phyloP scores from a whole-genome alignment of 768 basidiomycete species.

The Naganishia randhawae region DNA sequence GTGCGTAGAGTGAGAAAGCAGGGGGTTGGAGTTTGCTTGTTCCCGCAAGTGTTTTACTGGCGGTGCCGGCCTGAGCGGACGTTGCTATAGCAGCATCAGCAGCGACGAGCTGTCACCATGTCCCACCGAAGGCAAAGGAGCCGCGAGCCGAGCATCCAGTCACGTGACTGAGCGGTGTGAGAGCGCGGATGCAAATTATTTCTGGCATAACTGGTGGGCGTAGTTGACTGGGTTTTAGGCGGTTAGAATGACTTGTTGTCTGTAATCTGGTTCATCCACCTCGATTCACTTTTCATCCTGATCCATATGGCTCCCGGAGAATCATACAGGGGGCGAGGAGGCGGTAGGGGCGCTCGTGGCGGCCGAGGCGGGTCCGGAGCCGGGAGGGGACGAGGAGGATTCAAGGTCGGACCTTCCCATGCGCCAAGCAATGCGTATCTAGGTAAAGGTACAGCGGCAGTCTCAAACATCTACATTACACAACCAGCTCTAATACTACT shows the following conservation, averaged over 20 bases:
- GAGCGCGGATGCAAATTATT: constrained; percentile 18
- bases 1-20: background rate
- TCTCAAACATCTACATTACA: background rate
- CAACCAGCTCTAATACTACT: background rate
- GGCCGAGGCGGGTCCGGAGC: constrained; percentile 1
- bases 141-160: background rate
- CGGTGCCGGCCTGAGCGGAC: background rate
- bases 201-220: background rate
- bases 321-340: constrained; percentile 1
- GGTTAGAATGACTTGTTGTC: background rate
- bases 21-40: background rate
- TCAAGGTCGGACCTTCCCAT: constrained; percentile 48
- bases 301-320: background rate
- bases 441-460: constrained; percentile 45
- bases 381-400: constrained; percentile 37
- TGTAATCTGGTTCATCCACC: background rate
- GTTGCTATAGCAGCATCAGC: background rate
- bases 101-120: constrained; percentile 9
- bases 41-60: too few species aligned
- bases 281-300: background rate
- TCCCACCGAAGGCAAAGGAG: constrained; percentile 14
- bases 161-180: background rate
- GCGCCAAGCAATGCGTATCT: constrained; percentile 50
- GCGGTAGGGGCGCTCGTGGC: constrained; percentile 7
- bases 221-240: background rate